Base-by-base conservation (phyloP, 495 filamentous ascomycete genomes). In the Penicillium ochrochloron region DNA sequence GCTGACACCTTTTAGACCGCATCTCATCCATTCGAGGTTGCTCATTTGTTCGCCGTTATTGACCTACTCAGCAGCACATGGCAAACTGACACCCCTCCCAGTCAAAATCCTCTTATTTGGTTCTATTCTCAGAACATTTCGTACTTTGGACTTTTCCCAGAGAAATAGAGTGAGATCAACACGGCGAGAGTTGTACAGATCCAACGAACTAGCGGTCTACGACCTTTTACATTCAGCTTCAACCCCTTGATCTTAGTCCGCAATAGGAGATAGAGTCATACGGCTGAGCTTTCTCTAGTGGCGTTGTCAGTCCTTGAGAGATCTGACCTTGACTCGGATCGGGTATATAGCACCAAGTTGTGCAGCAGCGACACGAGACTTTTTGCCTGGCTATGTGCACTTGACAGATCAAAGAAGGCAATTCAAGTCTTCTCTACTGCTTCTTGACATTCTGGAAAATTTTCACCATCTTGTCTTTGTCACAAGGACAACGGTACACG, bases 211-310 rank as follows among this genome's bases (percentile, higher is more conserved):
- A 39, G 21, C 25, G 25, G 59, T 56, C 64, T 46, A 37, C 21
- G 35, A 42, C 61, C 31, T 27, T 52, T 60, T 64, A 63, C 56
- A 46, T 63, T 70, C 54, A 64, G 55, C 66, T 59, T 64, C 52
- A 62, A 48, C 42, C 60, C 48, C 44, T 34, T 54, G 12, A 34
- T 71, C 64, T 73, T 63, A 71, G 64, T 71, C 69, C 65, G 69
- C 66, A 65, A n/a, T 9, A 19, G 50, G 39, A 53, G 27, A 55
- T 42, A 71, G 64, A 68, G 71, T 71, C 71, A 73, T 71, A 66
- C 21, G 41, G 59, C n/a, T 56, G 56, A 60, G 35, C 48, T 25
- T 33, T 15, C 4, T 15, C 44, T 3, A 21, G 37, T 27, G 27
- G 44, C 55, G 57, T 10, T 35, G 14, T 31, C 33, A 33, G 51